Evolutionary conservation across 2,329 filamentous ascomycete species (phyloP), one percentile per base, ranked within the genome.

Genomic region (Annulohypoxylon truncatum): DNA sequence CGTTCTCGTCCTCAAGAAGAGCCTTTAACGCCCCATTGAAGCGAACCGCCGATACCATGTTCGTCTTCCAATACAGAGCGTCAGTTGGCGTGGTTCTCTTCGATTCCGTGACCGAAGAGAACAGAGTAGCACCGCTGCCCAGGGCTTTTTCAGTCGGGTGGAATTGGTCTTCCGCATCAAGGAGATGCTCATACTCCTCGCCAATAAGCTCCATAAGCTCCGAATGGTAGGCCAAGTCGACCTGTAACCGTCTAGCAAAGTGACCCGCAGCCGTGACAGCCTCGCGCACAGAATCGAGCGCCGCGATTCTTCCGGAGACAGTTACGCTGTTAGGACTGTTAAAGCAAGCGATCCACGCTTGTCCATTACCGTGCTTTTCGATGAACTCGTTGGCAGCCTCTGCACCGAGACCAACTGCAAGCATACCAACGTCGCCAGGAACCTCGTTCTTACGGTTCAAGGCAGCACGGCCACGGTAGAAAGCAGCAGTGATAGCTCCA

Each of bases 301-400:
- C 55, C 0, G 26, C 1, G 0, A 20, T 6, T 1, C 26, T 54
- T 0, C 75, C 75, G 0, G 74, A 75, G 1, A 77, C 28, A 1
- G 75, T 76, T 6, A 76, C 12, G 28, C 74, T 76, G 3, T 6
- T 61, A 0, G 73, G 73, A 44, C 75, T 77, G 48, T 77, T 77
- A 38, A 65, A 71, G 42, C 74, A 77, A 13, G 75, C 74, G 8
- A 75, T 69, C 42, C 26, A 54, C 0, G 61, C 64, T 2, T 50
- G 12, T 9, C 40, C 33, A 33, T 10, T n/a, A n/a, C n/a, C 38
- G 22, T 66, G 15, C 9, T 40, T 18, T 2, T 68, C 40, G 1
- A 72, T 15, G 28, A 57, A 69, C 1, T 13, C 5, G 0, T 6
- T 2, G 2, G 47, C 20, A 7, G 28, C 46, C 0, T 69, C 50